These are phyloP conservation scores for Coemansia sp. DNA, from an alignment of 192 early-diverging fungal species.

Conservation along the genomic window DNA sequence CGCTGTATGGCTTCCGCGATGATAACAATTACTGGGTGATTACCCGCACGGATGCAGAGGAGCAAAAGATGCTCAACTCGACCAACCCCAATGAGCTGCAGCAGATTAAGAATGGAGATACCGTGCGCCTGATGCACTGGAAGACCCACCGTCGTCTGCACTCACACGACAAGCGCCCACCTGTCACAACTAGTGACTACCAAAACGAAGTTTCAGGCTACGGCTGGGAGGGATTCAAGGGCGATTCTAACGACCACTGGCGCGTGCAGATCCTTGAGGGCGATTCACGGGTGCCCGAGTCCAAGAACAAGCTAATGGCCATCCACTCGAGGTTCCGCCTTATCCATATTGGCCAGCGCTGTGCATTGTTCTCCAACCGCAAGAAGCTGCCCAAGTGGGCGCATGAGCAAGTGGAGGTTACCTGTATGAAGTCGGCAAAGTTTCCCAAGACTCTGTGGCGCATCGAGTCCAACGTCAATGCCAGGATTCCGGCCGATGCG, in stretches of 20 bases:
- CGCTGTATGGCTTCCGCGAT: constrained; percentile 78
- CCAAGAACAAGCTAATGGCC: constrained; percentile 59
- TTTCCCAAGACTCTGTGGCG: constrained; percentile 74
- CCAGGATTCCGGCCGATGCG: constrained; percentile 59
- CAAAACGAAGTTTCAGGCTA: constrained; percentile 75
- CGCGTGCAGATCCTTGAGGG: constrained; percentile 70
- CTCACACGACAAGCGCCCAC: constrained; percentile 68
- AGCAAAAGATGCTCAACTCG: constrained; percentile 33
- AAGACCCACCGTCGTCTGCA: constrained; percentile 65
- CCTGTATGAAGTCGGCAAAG: constrained; percentile 81
- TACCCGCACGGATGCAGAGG: constrained; percentile 40
- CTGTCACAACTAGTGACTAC: constrained; percentile 68
- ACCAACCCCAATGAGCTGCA: constrained; percentile 32
- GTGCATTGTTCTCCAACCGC: constrained; percentile 79
- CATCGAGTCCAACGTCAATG: constrained; percentile 66
- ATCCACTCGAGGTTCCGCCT: constrained; percentile 71
- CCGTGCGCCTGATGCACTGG: constrained; percentile 73
- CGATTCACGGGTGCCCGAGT: constrained; percentile 51
- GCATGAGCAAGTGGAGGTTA: constrained; percentile 88
- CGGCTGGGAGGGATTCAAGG: constrained; percentile 68
- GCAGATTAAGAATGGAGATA: constrained; percentile 66
- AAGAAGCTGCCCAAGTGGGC: constrained; percentile 89
- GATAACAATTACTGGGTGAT: constrained; percentile 80
- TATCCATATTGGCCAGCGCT: constrained; percentile 69
- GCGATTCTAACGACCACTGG: constrained; percentile 94